These are phyloP conservation scores for Infundibulicybe gibba DNA, from an alignment of 768 basidiomycete species.

Conservation along the genomic window DNA sequence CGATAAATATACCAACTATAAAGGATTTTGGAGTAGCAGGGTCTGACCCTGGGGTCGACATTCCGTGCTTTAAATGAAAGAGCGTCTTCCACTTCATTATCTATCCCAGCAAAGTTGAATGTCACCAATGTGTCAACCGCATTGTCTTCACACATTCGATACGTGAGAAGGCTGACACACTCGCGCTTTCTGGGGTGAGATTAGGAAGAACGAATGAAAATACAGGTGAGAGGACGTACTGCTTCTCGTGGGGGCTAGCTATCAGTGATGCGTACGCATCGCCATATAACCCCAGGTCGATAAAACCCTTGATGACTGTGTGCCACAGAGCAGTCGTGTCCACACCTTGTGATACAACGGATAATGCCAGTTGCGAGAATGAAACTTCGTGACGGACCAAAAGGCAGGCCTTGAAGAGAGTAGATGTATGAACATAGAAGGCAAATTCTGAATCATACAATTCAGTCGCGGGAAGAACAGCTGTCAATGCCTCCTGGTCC, in stretches of 20 bases:
- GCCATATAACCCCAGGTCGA: slow-evolving; percentile 73
- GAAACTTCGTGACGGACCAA: slow-evolving; percentile 59
- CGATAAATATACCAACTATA: slow-evolving; percentile 89
- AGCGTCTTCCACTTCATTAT: slow-evolving; percentile 83
- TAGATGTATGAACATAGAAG: slow-evolving; percentile 76
- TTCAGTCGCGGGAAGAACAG: slow-evolving; percentile 56
- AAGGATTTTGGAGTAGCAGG: slow-evolving; percentile 87
- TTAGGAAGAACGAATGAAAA: slow-evolving; percentile 5
- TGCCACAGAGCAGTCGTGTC: slow-evolving; percentile 76
- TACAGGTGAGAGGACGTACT: slow-evolving; percentile 56
- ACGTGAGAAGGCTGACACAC: slow-evolving; percentile 76
- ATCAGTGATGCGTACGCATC: slow-evolving; percentile 84
- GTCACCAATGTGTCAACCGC: slow-evolving; percentile 74
- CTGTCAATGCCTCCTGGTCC: slow-evolving; percentile 58
- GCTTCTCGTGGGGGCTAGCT: slow-evolving; percentile 66
- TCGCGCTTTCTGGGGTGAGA: slow-evolving; percentile 64
- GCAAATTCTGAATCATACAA: slow-evolving; percentile 58
- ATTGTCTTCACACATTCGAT: slow-evolving; percentile 90
- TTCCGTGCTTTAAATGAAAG: slow-evolving; percentile 93
- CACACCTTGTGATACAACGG: slow-evolving; percentile 48
- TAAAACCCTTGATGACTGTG: slow-evolving; percentile 71
- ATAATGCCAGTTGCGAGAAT: slow-evolving; percentile 80
- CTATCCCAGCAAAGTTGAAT: slow-evolving; percentile 82
- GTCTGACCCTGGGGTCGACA: slow-evolving; percentile 80
- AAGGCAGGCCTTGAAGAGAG: slow-evolving; percentile 64